Evolutionary conservation across 2,329 filamentous ascomycete genomes (phyloP).

Genomic region (Phaeomoniella chlamydospora): DNA sequence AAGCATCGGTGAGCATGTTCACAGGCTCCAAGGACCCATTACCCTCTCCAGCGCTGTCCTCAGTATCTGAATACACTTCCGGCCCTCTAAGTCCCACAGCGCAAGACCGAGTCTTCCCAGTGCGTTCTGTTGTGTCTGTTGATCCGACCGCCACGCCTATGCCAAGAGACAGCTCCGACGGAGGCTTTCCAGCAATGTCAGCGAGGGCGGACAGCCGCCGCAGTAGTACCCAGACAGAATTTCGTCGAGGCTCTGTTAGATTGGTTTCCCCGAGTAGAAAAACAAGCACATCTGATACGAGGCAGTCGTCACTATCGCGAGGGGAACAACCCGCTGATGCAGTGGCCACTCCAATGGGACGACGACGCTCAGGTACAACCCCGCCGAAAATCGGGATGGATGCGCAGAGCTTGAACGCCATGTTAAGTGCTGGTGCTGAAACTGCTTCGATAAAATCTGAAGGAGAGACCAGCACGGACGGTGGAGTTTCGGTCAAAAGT

Average conservation of each 20-base stretch:
- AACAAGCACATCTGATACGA: not conserved
- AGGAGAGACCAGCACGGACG: conserved; percentile 7
- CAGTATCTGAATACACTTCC: conserved; percentile 3
- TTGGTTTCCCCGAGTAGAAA: not conserved
- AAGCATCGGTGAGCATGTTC: conserved; percentile 10
- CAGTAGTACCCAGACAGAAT: not conserved
- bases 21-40: conserved; percentile 4
- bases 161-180: conserved; percentile 3
- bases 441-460: conserved; percentile 6
- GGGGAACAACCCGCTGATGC: not conserved
- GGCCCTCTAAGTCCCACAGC: conserved; percentile 13
- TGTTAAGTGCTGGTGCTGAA: conserved; percentile 2
- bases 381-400: not conserved
- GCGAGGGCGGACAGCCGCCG: not conserved
- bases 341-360: not conserved
- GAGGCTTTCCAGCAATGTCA: conserved; percentile 7
- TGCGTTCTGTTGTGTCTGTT: conserved; percentile 63
- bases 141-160: conserved; percentile 34
- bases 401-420: not conserved
- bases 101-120: conserved; percentile 60
- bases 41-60: conserved; percentile 2
- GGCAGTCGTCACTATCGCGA: not conserved
- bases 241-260: not conserved
- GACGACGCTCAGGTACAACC: not conserved
- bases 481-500: conserved; percentile 4